Conservation (phyloP, 164 flowering plant species). For the Litsea cubeba region DNA sequence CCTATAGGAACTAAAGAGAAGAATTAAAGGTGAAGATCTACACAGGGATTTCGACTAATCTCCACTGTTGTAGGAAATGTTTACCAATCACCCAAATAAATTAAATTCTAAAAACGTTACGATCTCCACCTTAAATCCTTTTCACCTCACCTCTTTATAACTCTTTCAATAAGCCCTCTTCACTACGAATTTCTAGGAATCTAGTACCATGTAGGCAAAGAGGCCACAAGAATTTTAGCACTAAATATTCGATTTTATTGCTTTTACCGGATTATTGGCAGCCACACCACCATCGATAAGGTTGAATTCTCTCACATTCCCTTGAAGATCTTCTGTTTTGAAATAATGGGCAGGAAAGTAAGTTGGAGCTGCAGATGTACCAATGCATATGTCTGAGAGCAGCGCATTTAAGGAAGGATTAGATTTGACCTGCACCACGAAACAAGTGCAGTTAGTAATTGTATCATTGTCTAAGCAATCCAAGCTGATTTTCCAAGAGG, state of each 20-base stretch:
- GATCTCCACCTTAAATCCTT: too few species aligned
- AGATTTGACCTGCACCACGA: background rate
- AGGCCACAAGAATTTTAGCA: too few species aligned
- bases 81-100: too few species aligned
- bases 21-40: too few species aligned
- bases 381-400: slow-evolving; percentile 12
- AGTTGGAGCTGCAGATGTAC: slow-evolving; percentile 18
- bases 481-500: background rate
- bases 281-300: slow-evolving; percentile 17
- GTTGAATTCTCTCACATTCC: slow-evolving; percentile 5
- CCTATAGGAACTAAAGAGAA: too few species aligned
- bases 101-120: too few species aligned
- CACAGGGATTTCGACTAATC: too few species aligned
- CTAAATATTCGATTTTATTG: too few species aligned
- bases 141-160: background rate
- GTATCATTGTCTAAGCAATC: background rate
- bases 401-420: slow-evolving; percentile 5
- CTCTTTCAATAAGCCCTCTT: too few species aligned
- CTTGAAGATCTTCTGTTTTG: background rate
- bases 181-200: too few species aligned
- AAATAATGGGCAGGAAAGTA: slow-evolving; percentile 12
- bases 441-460: background rate
- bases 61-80: too few species aligned
- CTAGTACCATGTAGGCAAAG: too few species aligned
- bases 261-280: slow-evolving; percentile 15